Evolutionary conservation across 352 stramenopile genomes (phyloP).

Genomic region (Phytophthora rubi): DNA sequence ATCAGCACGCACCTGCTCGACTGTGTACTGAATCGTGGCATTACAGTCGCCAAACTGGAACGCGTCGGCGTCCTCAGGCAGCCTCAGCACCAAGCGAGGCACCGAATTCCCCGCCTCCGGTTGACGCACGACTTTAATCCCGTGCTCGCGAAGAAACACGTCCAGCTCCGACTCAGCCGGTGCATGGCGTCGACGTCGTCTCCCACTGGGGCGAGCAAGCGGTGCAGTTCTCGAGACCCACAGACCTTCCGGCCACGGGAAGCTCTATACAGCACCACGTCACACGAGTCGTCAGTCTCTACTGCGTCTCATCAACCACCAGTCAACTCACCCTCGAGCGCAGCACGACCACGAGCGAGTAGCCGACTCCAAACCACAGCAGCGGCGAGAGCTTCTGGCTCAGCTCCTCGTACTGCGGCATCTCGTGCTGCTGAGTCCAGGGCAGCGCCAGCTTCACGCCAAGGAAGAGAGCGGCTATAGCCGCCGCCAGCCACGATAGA

Average conservation of each 20-base stretch:
- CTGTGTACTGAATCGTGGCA: slow-evolving; percentile 52
- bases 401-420: slow-evolving; percentile 27
- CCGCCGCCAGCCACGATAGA: slow-evolving; percentile 6
- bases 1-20: slow-evolving; percentile 59
- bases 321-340: slow-evolving; percentile 42
- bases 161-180: slow-evolving; percentile 34
- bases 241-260: slow-evolving; percentile 60
- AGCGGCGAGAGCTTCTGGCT: slow-evolving; percentile 44
- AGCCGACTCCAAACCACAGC: slow-evolving; percentile 67
- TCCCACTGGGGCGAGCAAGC: not conserved
- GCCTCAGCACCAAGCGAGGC: slow-evolving; percentile 45
- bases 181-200: slow-evolving; percentile 18
- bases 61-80: slow-evolving; percentile 49
- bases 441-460: slow-evolving; percentile 32
- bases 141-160: slow-evolving; percentile 45
- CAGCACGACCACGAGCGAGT: slow-evolving; percentile 51
- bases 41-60: slow-evolving; percentile 60
- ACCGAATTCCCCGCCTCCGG: slow-evolving; percentile 24
- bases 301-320: not conserved
- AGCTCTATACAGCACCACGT: slow-evolving; percentile 41
- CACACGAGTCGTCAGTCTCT: slow-evolving; percentile 1
- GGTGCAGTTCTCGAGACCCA: slow-evolving; percentile 28
- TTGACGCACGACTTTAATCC: slow-evolving; percentile 48
- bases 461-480: slow-evolving; percentile 9
- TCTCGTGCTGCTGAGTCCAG: slow-evolving; percentile 27